A percentile compares a stretch with the other conserved stretches of the same genome.
Evolutionary conservation across 2,329 filamentous ascomycete species (phyloP).

Genomic region (Colletotrichum simmondsii): DNA sequence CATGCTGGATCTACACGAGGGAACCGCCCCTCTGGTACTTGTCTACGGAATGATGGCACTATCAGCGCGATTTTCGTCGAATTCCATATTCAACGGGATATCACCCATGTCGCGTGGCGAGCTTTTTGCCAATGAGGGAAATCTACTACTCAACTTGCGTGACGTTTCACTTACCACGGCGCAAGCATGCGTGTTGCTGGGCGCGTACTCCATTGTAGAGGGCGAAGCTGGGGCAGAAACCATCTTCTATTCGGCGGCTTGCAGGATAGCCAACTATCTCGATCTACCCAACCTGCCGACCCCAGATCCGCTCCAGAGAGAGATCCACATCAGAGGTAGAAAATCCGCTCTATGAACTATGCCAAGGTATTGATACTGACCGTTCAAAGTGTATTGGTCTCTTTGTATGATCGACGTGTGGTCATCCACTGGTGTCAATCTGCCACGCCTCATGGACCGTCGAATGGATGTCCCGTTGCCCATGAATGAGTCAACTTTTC

Average conservation of each 20-base stretch:
- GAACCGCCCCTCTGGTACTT: slow-evolving; percentile 36
- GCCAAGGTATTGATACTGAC: neutral
- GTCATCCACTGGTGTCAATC: slow-evolving; percentile 38
- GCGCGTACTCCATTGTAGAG: slow-evolving; percentile 45
- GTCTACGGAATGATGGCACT: slow-evolving; percentile 41
- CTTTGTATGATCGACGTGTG: slow-evolving; percentile 40
- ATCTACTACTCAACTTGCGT: slow-evolving; percentile 45
- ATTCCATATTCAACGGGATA: slow-evolving; percentile 34
- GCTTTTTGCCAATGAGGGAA: slow-evolving; percentile 37
- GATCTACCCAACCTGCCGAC: slow-evolving; percentile 46
- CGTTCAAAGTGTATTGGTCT: slow-evolving; percentile 35
- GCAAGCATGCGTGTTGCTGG: slow-evolving; percentile 52
- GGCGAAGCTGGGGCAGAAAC: slow-evolving; percentile 48
- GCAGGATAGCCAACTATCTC: slow-evolving; percentile 47
- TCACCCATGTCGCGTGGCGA: slow-evolving; percentile 40
- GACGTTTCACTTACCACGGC: slow-evolving; percentile 48
- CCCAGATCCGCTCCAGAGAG: slow-evolving; percentile 43
- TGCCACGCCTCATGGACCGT: slow-evolving; percentile 37
- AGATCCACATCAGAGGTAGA: slow-evolving; percentile 46
- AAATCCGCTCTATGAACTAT: neutral
- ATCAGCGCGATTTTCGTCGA: slow-evolving; percentile 39
- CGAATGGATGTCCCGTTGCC: slow-evolving; percentile 44
- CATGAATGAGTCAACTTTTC: slow-evolving; percentile 48
- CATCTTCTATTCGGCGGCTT: slow-evolving; percentile 50
- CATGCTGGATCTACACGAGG: slow-evolving; percentile 38